A percentile compares a stretch with the other conserved stretches of the same genome.
Conservation (phyloP, 2,329 filamentous ascomycete genomes). For the Zarea fungicola region DNA sequence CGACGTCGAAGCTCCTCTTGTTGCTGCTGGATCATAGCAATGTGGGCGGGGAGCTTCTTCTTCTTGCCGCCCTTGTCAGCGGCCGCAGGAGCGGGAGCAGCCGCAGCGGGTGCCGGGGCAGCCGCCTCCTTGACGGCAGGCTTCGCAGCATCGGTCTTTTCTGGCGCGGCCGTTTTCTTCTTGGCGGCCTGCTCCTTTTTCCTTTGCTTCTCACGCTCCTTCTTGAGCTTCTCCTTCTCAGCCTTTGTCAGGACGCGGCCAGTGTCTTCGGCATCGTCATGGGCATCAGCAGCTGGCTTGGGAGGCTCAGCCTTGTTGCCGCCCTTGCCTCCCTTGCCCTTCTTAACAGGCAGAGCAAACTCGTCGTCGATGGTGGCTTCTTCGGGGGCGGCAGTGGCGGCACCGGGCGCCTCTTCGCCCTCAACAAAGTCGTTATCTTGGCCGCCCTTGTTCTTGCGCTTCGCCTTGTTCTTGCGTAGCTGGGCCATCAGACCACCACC, state of each 20-base stretch:
- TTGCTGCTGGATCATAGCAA: constrained; percentile 72
- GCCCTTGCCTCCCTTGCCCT: constrained; percentile 55
- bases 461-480: constrained; percentile 75
- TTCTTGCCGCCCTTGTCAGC: constrained; percentile 60
- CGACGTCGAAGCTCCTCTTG: constrained; percentile 70
- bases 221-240: constrained; percentile 97
- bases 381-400: constrained; percentile 48
- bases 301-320: constrained; percentile 39
- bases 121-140: constrained; percentile 46
- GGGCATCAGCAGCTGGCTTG: constrained; percentile 42
- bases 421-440: constrained; percentile 65
- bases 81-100: constrained; percentile 27
- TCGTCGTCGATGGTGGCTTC: constrained; percentile 84
- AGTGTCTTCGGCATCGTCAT: constrained; percentile 48
- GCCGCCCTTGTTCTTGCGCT: constrained; percentile 84
- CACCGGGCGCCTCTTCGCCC: constrained; percentile 50
- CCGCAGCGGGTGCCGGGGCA: constrained; percentile 39
- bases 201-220: constrained; percentile 95
- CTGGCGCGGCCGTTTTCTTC: constrained; percentile 61
- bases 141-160: constrained; percentile 45
- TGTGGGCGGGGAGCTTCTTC: constrained; percentile 80
- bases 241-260: constrained; percentile 88
- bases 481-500: constrained; percentile 72
- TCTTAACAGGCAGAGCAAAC: constrained; percentile 76
- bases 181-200: constrained; percentile 97